phyloP scores from a whole-genome alignment of 768 basidiomycete genomes.

The Pleurotus djamor region DNA sequence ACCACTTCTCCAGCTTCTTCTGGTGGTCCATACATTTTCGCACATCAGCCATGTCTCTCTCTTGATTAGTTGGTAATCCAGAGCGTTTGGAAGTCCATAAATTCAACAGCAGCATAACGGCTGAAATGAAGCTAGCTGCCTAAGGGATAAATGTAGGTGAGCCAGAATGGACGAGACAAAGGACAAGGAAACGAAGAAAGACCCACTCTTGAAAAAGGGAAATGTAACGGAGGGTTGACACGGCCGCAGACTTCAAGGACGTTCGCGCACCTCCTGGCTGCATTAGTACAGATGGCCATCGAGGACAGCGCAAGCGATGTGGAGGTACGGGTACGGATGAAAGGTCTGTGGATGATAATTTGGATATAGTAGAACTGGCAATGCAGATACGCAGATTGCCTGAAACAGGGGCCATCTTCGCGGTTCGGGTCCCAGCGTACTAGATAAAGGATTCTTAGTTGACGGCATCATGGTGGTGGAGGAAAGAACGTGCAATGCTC shows the following conservation, averaged over 20 bases:
- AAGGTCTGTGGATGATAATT: constrained; percentile 77
- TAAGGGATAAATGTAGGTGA: constrained; percentile 6
- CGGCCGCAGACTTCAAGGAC: constrained; percentile 60
- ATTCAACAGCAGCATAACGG: constrained; percentile 40
- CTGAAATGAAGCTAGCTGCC: constrained; percentile 33
- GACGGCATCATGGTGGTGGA: neutral
- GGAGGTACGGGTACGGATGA: constrained; percentile 46
- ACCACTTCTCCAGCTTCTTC: neutral
- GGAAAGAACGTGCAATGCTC: constrained; percentile 43
- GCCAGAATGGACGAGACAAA: neutral
- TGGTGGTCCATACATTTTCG: neutral
- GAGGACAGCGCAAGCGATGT: constrained; percentile 56
- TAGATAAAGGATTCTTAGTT: constrained; percentile 12
- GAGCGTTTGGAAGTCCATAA: neutral
- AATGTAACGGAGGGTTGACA: constrained; percentile 23
- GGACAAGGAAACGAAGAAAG: too few relatives aligned
- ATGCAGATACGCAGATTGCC: constrained; percentile 61
- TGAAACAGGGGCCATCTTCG: constrained; percentile 41
- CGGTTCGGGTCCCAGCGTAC: constrained; percentile 54
- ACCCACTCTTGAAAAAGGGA: constrained; percentile 15
- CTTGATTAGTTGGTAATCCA: neutral
- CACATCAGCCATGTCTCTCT: neutral
- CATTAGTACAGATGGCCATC: constrained; percentile 74
- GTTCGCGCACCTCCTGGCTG: constrained; percentile 78
- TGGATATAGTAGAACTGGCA: constrained; percentile 53